Conservation (phyloP, 208 protist species). For the Crithidia sp. region DNA sequence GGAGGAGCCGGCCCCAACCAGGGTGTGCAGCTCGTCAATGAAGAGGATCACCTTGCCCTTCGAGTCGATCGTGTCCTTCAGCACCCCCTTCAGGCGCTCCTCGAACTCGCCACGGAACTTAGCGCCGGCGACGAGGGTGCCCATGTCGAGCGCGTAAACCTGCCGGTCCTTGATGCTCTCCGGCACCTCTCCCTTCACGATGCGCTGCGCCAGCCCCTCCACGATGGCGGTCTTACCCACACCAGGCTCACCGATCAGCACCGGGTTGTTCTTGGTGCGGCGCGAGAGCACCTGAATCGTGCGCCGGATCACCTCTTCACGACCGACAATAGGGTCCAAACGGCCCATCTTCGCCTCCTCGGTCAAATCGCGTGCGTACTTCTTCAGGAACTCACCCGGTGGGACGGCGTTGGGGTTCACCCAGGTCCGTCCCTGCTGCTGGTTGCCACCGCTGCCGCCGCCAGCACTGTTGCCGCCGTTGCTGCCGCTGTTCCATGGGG, state of each 20-base stretch:
- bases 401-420: conserved; percentile 91
- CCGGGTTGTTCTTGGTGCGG: conserved; percentile 99
- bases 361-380: conserved; percentile 97
- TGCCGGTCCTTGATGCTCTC: conserved; percentile 88
- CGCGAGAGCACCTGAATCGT: conserved; percentile 96
- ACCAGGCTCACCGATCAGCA: conserved; percentile 97
- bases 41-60: conserved; percentile 98
- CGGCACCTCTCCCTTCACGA: conserved; percentile 93
- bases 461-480: conserved; percentile 15
- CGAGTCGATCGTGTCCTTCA: conserved; percentile 97
- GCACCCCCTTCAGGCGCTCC: conserved; percentile 98
- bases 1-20: conserved; percentile 96
- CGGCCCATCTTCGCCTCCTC: conserved; percentile 92
- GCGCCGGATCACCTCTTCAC: conserved; percentile 98
- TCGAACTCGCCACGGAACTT: conserved; percentile 99
- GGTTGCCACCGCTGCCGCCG: conserved; percentile 26
- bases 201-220: conserved; percentile 93
- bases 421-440: conserved; percentile 80
- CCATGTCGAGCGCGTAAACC: conserved; percentile 98
- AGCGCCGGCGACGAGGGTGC: conserved; percentile 97
- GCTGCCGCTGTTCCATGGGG: conserved; percentile 56
- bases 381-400: conserved; percentile 92
- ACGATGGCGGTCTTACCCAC: conserved; percentile 95
- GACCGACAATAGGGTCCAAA: conserved; percentile 98
- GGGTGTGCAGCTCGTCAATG: conserved; percentile 99